phyloP scores from a whole-genome alignment of 352 stramenopile genomes.

The Phytophthora colocasiae region DNA sequence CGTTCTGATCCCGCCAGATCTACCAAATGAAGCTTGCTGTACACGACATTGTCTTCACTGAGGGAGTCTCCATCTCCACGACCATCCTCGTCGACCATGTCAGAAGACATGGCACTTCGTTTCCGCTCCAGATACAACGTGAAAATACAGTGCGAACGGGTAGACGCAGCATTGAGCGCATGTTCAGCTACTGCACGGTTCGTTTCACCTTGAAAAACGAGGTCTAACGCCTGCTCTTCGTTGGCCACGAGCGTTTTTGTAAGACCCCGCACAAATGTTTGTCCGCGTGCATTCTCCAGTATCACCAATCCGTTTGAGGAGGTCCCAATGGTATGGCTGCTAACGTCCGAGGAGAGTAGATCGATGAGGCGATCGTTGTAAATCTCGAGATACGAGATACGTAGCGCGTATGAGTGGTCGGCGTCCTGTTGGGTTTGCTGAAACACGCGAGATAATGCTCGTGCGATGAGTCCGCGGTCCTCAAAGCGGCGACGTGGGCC shows the following conservation, averaged over 20 bases:
- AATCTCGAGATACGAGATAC: conserved; percentile 87
- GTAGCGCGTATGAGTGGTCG: conserved; percentile 61
- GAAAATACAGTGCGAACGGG: conserved; percentile 84
- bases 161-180: conserved; percentile 79
- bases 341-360: conserved; percentile 57
- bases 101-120: conserved; percentile 34
- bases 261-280: conserved; percentile 76
- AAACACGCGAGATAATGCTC: conserved; percentile 66
- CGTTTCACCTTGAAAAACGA: conserved; percentile 83
- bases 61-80: not conserved
- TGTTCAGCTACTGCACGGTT: conserved; percentile 84
- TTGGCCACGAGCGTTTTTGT: conserved; percentile 59
- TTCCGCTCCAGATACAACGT: conserved; percentile 77
- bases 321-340: not conserved
- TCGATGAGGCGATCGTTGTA: conserved; percentile 93
- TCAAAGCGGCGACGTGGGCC: conserved; percentile 55
- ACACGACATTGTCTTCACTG: conserved; percentile 38
- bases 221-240: conserved; percentile 76
- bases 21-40: conserved; percentile 93
- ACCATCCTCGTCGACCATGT: conserved; percentile 22
- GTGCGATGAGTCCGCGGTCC: conserved; percentile 67
- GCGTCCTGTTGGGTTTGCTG: conserved; percentile 53
- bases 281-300: conserved; percentile 66
- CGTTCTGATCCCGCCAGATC: conserved; percentile 94
- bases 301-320: conserved; percentile 51